Evolutionary conservation across 345 rosid genomes (phyloP), one percentile per base, ranked within the genome.

Genomic region (Psidium guajava): DNA sequence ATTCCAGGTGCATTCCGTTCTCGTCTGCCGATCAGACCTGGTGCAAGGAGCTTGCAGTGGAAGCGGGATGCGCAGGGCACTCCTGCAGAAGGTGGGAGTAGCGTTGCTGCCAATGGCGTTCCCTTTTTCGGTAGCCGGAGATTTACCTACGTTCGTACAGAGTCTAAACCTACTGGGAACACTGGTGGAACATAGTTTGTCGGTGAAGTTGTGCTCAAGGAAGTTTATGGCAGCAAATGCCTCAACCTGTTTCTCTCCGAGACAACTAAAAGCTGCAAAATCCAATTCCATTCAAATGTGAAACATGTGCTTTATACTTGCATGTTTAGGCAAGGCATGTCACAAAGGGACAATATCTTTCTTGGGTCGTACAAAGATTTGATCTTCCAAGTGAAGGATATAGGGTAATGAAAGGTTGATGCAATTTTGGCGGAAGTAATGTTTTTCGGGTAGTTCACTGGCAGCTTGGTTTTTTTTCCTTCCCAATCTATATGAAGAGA

Each of bases 11-110:
- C 86, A n/a, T 94, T 92, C 87, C 91, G 98, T 88, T 89, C 95
- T 54, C 96, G 92, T 54, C 90, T 91, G 25, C 89, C 90, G 8
- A 54, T 93, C 61, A 97, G 93, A 88, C 90, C 80, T 53, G 98
- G 99, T 87, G 93, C 94, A 54, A 90, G 99, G 91, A 98, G 98
- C 86, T 88, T 96, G 89, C 99, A 98, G 88, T 98, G 99, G 99
- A 98, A 92, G 90, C 98, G 99, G 9, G 98, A 93, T 86, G 88
- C 91, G 25, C 95, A 90, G 81, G 83, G 83, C 81, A 56, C 89
- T 59, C 69, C 92, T 44, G 87, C 94, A 2, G 96, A 90, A 27
- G 84, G 85, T 81, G 87, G 86, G 75, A 85, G 89, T 82, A 80
- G 87, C 11, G 86, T 74, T 54, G 80, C 91, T n/a, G 80, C 80